Evolutionary conservation across 2,329 filamentous ascomycete species (phyloP).

Genomic region (Fusarium sp.): DNA sequence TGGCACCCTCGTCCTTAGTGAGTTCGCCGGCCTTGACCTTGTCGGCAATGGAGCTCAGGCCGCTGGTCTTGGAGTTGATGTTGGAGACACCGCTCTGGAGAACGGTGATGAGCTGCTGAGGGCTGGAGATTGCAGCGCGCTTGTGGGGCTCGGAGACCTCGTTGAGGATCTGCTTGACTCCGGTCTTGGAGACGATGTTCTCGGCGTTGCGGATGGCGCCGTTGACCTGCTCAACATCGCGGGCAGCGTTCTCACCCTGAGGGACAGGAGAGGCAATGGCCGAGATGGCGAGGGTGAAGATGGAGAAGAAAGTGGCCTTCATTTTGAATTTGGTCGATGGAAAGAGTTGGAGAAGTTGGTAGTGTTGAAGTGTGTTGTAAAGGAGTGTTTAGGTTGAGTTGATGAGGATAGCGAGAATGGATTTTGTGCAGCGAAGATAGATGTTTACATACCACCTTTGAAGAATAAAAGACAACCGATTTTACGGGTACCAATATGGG

Average conservation of each 20-base stretch:
- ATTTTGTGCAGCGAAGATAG: neutral
- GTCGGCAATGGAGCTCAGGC: constrained; percentile 31
- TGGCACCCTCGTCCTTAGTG: constrained; percentile 41
- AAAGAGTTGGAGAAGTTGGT: neutral
- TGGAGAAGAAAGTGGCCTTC: constrained; percentile 46
- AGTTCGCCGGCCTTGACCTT: constrained; percentile 43
- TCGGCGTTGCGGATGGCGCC: neutral
- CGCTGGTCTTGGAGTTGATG: constrained; percentile 25
- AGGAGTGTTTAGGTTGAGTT: constrained; percentile 6
- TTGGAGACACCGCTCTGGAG: constrained; percentile 6
- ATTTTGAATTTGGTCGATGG: constrained; percentile 33
- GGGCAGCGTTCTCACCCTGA: constrained; percentile 3
- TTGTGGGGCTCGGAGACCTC: constrained; percentile 9
- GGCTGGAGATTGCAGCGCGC: constrained; percentile 8
- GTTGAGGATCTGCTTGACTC: constrained; percentile 14
- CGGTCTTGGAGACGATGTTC: constrained; percentile 6
- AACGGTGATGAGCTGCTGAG: constrained; percentile 15
- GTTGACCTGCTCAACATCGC: constrained; percentile 15
- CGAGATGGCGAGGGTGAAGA: constrained; percentile 43
- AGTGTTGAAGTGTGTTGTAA: neutral
- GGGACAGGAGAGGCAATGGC: constrained; percentile 43
- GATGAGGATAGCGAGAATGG: constrained; percentile 20
- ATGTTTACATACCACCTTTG: constrained; percentile 16
- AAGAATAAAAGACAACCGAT: neutral
- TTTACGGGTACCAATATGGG: neutral